Percentiles rank a stretch among this genome's conserved stretches.
Evolutionary conservation across 2,329 filamentous ascomycete species (phyloP).

Genomic region (Paraconiothyrium brasiliense): DNA sequence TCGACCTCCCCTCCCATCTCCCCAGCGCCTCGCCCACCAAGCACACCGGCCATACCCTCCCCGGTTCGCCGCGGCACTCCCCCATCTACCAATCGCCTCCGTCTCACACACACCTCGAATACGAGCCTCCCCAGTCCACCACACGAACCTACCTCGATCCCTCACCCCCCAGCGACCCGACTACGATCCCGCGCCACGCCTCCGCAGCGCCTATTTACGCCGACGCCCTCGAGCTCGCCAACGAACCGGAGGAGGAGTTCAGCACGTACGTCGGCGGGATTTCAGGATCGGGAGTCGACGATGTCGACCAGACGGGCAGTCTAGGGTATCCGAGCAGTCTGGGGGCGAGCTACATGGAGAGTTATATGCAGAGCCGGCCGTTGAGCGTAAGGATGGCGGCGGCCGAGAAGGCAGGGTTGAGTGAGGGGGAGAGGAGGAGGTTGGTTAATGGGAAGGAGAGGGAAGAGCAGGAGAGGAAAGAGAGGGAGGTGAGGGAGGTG

Average conservation of each 20-base stretch:
- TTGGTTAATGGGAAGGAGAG: slow-evolving; percentile 23
- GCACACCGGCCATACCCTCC: slow-evolving; percentile 27
- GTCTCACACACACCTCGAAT: slow-evolving; percentile 27
- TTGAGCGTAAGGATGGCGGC: slow-evolving; percentile 48
- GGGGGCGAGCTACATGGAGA: slow-evolving; percentile 50
- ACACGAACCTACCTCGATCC: slow-evolving; percentile 39
- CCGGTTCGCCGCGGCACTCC: slow-evolving; percentile 21
- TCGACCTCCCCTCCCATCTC: slow-evolving; percentile 34
- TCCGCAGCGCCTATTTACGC: slow-evolving; percentile 35
- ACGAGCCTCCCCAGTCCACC: slow-evolving; percentile 30
- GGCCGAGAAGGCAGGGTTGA: slow-evolving; percentile 41
- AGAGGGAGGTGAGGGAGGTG: slow-evolving; percentile 9
- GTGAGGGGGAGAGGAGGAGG: slow-evolving; percentile 33
- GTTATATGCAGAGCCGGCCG: slow-evolving; percentile 48
- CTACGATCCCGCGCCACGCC: slow-evolving; percentile 28
- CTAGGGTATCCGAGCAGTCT: slow-evolving; percentile 47
- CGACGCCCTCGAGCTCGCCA: slow-evolving; percentile 22
- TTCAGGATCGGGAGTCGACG: slow-evolving; percentile 43
- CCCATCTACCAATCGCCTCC: slow-evolving; percentile 27
- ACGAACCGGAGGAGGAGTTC: slow-evolving; percentile 35
- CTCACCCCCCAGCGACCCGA: slow-evolving; percentile 26
- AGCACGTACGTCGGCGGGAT: slow-evolving; percentile 49
- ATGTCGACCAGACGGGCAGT: slow-evolving; percentile 45
- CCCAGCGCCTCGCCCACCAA: slow-evolving; percentile 35
- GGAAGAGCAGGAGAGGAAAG: slow-evolving; percentile 8